Conservation (phyloP, 2,329 filamentous ascomycete species). For the Fusarium haematococcum region DNA sequence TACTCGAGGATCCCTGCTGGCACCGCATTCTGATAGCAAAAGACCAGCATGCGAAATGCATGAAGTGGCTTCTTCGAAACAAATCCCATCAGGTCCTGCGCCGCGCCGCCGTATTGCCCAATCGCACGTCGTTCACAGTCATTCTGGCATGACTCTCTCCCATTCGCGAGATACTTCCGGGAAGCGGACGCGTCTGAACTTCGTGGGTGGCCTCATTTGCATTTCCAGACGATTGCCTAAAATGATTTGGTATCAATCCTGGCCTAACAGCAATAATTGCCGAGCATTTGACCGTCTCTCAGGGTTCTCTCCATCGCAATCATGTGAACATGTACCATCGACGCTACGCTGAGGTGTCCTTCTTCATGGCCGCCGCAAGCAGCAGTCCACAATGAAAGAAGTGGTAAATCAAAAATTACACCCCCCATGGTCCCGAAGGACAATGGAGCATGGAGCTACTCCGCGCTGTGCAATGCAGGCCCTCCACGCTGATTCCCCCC, state of each 20-base stretch:
- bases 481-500: constrained; percentile 56
- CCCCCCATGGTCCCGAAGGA: constrained; percentile 66
- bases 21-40: constrained; percentile 14
- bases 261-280: background rate
- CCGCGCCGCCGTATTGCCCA: constrained; percentile 12
- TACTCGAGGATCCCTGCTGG: constrained; percentile 24
- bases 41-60: constrained; percentile 32
- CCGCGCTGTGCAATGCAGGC: constrained; percentile 69
- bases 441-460: constrained; percentile 62
- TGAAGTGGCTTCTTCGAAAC: constrained; percentile 15
- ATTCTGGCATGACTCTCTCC: constrained; percentile 6
- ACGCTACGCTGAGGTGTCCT: constrained; percentile 42
- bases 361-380: constrained; percentile 57
- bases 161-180: background rate
- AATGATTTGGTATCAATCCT: background rate
- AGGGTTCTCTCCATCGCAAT: background rate
- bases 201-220: background rate
- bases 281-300: background rate
- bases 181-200: constrained; percentile 22
- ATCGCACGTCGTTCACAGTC: constrained; percentile 26
- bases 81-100: constrained; percentile 31
- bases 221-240: background rate
- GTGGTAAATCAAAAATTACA: constrained; percentile 64
- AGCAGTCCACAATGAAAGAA: constrained; percentile 59
- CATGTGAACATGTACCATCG: background rate